phyloP scores from a whole-genome alignment of 2,329 filamentous ascomycete genomes.

The Whalleya microplaca region DNA sequence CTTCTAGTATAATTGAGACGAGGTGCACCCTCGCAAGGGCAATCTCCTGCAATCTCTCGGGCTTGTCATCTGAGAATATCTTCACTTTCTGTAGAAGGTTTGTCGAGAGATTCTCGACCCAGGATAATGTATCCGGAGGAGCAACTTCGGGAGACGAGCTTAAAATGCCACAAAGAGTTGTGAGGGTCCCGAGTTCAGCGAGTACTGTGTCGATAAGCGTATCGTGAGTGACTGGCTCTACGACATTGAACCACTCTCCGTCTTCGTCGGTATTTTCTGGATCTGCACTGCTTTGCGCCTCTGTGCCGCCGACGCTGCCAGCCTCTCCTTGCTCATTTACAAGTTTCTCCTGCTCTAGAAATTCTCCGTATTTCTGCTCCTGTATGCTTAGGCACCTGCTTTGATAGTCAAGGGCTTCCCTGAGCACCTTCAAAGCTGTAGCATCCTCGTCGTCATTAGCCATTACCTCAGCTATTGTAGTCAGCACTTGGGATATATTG shows the following conservation, averaged over 20 bases:
- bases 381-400: conserved; percentile 55
- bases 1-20: conserved; percentile 30
- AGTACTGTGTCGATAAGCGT: conserved; percentile 71
- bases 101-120: conserved; percentile 60
- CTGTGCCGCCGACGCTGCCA: conserved; percentile 3
- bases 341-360: conserved; percentile 39
- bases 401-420: conserved; percentile 35
- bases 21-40: conserved; percentile 33
- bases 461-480: conserved; percentile 64
- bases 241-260: conserved; percentile 66
- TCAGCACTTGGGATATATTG: conserved; percentile 72
- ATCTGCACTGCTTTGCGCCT: conserved; percentile 21
- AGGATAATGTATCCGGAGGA: conserved; percentile 48
- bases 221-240: conserved; percentile 66
- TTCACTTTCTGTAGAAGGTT: conserved; percentile 49
- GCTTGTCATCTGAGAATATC: conserved; percentile 17
- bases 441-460: conserved; percentile 53
- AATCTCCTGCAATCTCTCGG: conserved; percentile 30
- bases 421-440: conserved; percentile 43
- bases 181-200: conserved; percentile 62
- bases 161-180: conserved; percentile 52
- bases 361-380: conserved; percentile 42
- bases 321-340: conserved; percentile 36
- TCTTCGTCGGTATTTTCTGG: conserved; percentile 30
- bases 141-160: conserved; percentile 43